Evolutionary conservation across 148 eudicot genomes (phyloP).

Genomic region (Rhododendron ovatum): DNA sequence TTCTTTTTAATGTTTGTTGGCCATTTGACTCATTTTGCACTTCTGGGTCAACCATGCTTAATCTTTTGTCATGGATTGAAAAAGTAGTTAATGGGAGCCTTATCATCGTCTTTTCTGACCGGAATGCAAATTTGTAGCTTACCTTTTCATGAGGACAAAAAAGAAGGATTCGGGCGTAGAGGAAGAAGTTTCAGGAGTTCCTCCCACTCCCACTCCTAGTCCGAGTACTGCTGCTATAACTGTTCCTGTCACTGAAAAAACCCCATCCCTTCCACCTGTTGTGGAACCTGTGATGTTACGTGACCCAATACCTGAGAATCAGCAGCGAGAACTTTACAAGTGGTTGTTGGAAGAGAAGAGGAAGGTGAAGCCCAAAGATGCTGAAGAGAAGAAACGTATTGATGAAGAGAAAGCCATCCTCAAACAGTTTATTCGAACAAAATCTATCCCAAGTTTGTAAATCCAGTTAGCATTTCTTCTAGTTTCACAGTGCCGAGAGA

Average conservation of each 20-base stretch:
- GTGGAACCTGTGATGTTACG: conserved; percentile 31
- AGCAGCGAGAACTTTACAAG: conserved; percentile 81
- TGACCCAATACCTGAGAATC: conserved; percentile 60
- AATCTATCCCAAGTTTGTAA: conserved; percentile 61
- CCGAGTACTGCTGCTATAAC: conserved; percentile 24
- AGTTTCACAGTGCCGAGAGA: neutral
- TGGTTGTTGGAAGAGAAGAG: conserved; percentile 96
- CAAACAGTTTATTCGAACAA: conserved; percentile 76
- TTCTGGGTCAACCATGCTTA: neutral
- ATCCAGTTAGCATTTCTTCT: neutral
- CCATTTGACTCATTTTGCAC: neutral
- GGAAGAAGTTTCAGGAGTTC: conserved; percentile 25
- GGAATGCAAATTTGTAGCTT: conserved; percentile 38
- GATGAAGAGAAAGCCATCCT: conserved; percentile 91
- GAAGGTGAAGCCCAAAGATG: conserved; percentile 70
- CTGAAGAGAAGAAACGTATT: conserved; percentile 63
- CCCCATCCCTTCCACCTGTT: conserved; percentile 15
- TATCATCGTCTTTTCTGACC: conserved; percentile 5
- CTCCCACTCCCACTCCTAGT: conserved; percentile 22
- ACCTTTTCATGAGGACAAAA: conserved; percentile 58
- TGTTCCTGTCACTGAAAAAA: conserved; percentile 21
- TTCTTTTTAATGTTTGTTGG: neutral
- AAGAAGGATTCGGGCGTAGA: conserved; percentile 38
- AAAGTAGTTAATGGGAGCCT: neutral
- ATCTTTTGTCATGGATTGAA: neutral